phyloP scores from a whole-genome alignment of 2,329 filamentous ascomycete genomes.

The Talaromyces sp. region DNA sequence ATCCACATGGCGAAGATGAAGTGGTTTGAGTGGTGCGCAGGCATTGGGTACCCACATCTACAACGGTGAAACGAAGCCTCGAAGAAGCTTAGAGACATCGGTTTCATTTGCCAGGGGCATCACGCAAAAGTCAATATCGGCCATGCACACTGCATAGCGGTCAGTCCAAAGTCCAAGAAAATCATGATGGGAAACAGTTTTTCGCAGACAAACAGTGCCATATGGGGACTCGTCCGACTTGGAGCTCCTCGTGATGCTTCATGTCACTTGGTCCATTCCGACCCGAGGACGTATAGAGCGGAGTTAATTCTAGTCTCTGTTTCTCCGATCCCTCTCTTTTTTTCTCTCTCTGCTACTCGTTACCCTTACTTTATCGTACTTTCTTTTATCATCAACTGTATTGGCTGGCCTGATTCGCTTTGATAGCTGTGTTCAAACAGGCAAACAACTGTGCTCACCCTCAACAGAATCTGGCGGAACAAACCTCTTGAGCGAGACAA shows the following conservation, averaged over 20 bases:
- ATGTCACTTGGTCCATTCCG: constrained; percentile 1
- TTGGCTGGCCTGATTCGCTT: too few relatives aligned
- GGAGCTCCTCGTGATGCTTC: constrained; percentile 12
- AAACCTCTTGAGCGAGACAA: background rate
- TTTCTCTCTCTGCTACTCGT: background rate
- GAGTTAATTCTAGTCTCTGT: background rate
- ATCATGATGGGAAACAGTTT: constrained; percentile 6
- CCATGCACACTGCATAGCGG: constrained; percentile 21
- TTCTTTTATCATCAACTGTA: background rate
- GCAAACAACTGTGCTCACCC: constrained; percentile 8
- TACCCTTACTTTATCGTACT: background rate
- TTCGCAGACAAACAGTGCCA: constrained; percentile 19
- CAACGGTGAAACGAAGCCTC: constrained; percentile 37
- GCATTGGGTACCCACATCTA: constrained; percentile 34
- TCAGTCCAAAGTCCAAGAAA: constrained; percentile 25
- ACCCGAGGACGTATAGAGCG: constrained; percentile 1
- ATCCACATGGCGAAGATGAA: constrained; percentile 36
- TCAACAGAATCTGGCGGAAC: constrained; percentile 6
- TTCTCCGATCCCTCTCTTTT: background rate
- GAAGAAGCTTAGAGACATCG: constrained; percentile 26
- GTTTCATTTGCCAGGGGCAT: constrained; percentile 9
- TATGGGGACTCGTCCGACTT: constrained; percentile 21
- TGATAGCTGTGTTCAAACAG: background rate
- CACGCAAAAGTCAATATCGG: too few relatives aligned
- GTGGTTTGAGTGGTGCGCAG: constrained; percentile 22